These are phyloP conservation scores for Cicer yamashitae DNA, from an alignment of 306 rosid genomes.

Conservation along the genomic window DNA sequence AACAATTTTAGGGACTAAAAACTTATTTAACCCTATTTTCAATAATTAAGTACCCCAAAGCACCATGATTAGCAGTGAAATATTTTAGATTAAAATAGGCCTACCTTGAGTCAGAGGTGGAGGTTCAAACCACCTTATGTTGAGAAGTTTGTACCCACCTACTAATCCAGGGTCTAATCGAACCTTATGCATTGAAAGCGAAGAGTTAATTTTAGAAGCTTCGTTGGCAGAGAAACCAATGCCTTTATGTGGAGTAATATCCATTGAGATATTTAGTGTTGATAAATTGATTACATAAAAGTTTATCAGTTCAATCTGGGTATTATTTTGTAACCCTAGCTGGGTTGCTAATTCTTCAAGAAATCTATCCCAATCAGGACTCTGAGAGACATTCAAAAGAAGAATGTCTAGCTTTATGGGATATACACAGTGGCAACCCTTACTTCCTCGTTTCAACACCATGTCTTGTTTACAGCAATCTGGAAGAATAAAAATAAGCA, in stretches of 20 bases:
- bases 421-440: conserved; percentile 83
- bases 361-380: conserved; percentile 67
- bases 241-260: conserved; percentile 82
- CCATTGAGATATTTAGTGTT: conserved; percentile 87
- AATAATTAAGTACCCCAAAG: conserved; percentile 32
- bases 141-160: conserved; percentile 85
- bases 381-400: conserved; percentile 84
- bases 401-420: conserved; percentile 95
- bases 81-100: conserved; percentile 15
- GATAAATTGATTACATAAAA: conserved; percentile 73
- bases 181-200: conserved; percentile 76
- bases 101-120: conserved; percentile 83
- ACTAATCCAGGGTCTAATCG: conserved; percentile 66
- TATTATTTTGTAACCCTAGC: conserved; percentile 62
- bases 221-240: conserved; percentile 78
- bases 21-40: too few species aligned
- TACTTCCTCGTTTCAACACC: conserved; percentile 79
- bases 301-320: conserved; percentile 85
- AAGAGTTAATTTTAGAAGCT: conserved; percentile 74
- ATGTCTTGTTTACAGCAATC: conserved; percentile 90
- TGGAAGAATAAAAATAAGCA: conserved; percentile 50
- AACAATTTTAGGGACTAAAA: too few species aligned
- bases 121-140: conserved; percentile 84
- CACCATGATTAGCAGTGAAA: conserved; percentile 9
- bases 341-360: conserved; percentile 74